Evolutionary conservation across 2,329 filamentous ascomycete species (phyloP).

Genomic region (Sarocladium brachiariae): DNA sequence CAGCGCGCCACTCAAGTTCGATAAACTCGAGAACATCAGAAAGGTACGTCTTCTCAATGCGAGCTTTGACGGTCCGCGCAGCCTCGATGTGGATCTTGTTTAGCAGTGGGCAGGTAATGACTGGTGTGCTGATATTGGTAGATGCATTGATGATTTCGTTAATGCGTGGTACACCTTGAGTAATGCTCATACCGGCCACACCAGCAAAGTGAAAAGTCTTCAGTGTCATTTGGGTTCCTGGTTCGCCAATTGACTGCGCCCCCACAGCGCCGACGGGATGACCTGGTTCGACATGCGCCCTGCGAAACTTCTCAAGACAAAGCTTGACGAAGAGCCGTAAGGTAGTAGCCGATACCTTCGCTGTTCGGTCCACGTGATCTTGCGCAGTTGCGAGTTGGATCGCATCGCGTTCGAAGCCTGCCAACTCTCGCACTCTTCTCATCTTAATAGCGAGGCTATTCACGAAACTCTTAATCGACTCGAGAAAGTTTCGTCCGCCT

Average conservation of each 20-base stretch:
- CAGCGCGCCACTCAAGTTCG: constrained; percentile 81
- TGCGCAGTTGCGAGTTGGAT: constrained; percentile 20
- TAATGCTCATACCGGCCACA: constrained; percentile 99
- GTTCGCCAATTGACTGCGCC: constrained; percentile 95
- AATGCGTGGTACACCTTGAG: constrained; percentile 97
- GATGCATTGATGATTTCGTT: constrained; percentile 99
- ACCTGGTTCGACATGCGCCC: constrained; percentile 85
- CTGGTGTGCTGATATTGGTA: constrained; percentile 85
- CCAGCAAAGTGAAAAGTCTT: constrained; percentile 99
- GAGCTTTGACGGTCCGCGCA: constrained; percentile 84
- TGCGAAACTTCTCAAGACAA: constrained; percentile 84
- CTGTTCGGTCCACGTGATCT: constrained; percentile 59
- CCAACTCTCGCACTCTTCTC: constrained; percentile 41
- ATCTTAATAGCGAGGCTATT: constrained; percentile 55
- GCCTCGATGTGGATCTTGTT: constrained; percentile 69
- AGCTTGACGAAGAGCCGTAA: constrained; percentile 70
- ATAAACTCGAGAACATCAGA: constrained; percentile 74
- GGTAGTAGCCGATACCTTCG: constrained; percentile 73
- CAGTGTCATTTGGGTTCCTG: constrained; percentile 97
- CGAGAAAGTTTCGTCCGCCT: constrained; percentile 73
- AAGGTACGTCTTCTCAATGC: constrained; percentile 91
- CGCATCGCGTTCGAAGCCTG: constrained; percentile 37
- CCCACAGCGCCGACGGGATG: constrained; percentile 95
- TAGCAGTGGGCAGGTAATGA: constrained; percentile 80
- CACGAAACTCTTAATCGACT: constrained; percentile 70